A percentile compares a stretch with the other conserved stretches of the same genome.
phyloP scores from a whole-genome alignment of 2,329 filamentous ascomycete species.

The Colletotrichum simmondsii region DNA sequence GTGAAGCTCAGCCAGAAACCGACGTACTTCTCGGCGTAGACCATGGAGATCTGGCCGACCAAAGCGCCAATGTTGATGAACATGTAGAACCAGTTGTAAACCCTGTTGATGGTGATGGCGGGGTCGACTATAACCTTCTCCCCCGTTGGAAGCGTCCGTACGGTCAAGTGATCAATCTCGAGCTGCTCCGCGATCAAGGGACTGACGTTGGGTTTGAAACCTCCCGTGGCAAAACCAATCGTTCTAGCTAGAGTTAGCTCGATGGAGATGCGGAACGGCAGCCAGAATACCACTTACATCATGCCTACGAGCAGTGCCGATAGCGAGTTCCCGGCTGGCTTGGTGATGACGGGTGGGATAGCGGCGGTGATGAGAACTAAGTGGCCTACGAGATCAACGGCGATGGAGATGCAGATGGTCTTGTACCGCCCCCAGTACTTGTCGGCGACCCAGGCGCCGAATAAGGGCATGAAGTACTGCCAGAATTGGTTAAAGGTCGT shows the following conservation, averaged over 20 bases:
- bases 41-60: conserved; percentile 72
- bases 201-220: conserved; percentile 80
- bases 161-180: conserved; percentile 62
- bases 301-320: conserved; percentile 72
- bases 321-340: conserved; percentile 62
- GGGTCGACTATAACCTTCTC: conserved; percentile 75
- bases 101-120: conserved; percentile 68
- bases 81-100: conserved; percentile 78
- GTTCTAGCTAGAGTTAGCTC: conserved; percentile 25
- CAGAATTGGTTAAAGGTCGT: conserved; percentile 66
- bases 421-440: conserved; percentile 76
- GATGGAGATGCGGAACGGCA: background rate
- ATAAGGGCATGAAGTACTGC: conserved; percentile 69
- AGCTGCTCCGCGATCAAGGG: conserved; percentile 76
- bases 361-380: conserved; percentile 73
- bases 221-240: conserved; percentile 73
- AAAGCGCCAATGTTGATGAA: conserved; percentile 79
- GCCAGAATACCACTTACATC: conserved; percentile 36
- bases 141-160: conserved; percentile 63
- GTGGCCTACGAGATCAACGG: conserved; percentile 72
- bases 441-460: conserved; percentile 61
- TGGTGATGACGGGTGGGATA: conserved; percentile 70
- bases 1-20: conserved; percentile 80
- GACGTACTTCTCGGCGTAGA: conserved; percentile 78
- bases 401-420: conserved; percentile 73